phyloP scores from a whole-genome alignment of 2,329 filamentous ascomycete genomes.

The Xylaria polymorpha region DNA sequence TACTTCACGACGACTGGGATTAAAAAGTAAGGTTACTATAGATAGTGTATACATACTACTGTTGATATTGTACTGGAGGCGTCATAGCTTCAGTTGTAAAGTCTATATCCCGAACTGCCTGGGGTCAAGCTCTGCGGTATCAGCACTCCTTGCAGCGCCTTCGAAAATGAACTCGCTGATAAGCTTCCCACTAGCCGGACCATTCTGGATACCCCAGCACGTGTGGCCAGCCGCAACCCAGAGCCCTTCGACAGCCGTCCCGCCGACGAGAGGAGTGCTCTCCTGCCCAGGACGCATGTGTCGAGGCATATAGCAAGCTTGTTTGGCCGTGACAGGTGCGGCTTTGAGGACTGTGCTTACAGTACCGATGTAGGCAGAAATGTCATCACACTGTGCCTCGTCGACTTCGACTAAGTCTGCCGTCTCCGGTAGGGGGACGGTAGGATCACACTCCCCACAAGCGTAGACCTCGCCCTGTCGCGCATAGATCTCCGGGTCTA shows the following conservation, averaged over 20 bases:
- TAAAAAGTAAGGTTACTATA: background rate
- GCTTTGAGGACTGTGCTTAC: constrained; percentile 74
- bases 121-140: constrained; percentile 75
- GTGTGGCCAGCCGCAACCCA: constrained; percentile 91
- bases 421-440: constrained; percentile 78
- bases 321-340: constrained; percentile 76
- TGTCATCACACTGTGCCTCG: constrained; percentile 81
- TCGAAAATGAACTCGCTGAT: constrained; percentile 85
- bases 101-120: constrained; percentile 67
- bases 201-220: constrained; percentile 99
- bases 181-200: constrained; percentile 83
- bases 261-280: constrained; percentile 79
- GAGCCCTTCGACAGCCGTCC: constrained; percentile 77
- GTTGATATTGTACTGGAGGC: background rate
- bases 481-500: constrained; percentile 93
- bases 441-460: constrained; percentile 86
- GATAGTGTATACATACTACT: background rate
- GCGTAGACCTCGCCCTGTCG: constrained; percentile 93
- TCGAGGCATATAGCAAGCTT: constrained; percentile 94
- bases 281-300: constrained; percentile 72
- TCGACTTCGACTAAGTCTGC: constrained; percentile 83
- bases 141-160: constrained; percentile 74
- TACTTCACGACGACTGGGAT: background rate
- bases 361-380: constrained; percentile 79
- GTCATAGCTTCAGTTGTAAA: constrained; percentile 5